Percentiles rank a stretch among this genome's conserved stretches.
phyloP scores from a whole-genome alignment of 495 filamentous ascomycete species.

The Penicillium daleae region DNA sequence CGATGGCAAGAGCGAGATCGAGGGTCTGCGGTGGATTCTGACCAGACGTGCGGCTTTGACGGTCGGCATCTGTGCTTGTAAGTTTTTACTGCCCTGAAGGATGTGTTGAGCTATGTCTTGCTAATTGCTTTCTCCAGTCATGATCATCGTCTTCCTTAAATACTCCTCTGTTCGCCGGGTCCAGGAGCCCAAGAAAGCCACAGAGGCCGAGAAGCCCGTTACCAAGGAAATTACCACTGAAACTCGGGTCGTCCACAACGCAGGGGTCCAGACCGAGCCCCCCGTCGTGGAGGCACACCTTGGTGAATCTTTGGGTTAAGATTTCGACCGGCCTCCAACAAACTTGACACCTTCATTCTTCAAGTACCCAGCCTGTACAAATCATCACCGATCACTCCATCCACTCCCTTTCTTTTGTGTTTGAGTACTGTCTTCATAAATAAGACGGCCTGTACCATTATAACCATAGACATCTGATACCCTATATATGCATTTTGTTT shows the following conservation, averaged over 20 bases:
- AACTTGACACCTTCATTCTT: not conserved
- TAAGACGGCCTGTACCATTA: slow-evolving; percentile 9
- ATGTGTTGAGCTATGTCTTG: not conserved
- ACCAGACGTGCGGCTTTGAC: slow-evolving; percentile 84
- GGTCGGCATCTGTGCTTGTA: slow-evolving; percentile 57
- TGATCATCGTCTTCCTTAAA: slow-evolving; percentile 52
- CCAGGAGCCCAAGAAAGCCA: slow-evolving; percentile 37
- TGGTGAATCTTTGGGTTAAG: slow-evolving; percentile 46
- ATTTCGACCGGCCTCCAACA: not conserved
- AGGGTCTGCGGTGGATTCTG: slow-evolving; percentile 86
- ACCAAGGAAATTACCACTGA: slow-evolving; percentile 36
- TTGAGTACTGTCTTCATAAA: not conserved
- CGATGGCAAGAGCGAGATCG: slow-evolving; percentile 87
- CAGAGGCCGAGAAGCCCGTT: slow-evolving; percentile 40
- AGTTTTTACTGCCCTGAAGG: slow-evolving; percentile 16
- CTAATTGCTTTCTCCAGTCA: slow-evolving; percentile 42
- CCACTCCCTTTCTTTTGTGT: not conserved
- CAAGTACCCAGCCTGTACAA: slow-evolving; percentile 2
- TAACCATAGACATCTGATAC: slow-evolving; percentile 20
- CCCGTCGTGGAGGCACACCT: slow-evolving; percentile 33
- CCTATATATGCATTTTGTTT: slow-evolving; percentile 6
- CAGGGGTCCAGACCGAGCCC: slow-evolving; percentile 11
- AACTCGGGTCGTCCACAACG: slow-evolving; percentile 27
- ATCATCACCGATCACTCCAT: not conserved
- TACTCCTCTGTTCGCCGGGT: slow-evolving; percentile 45